phyloP scores from a whole-genome alignment of 176 grass and related monocot species.

The Poa pratensis region DNA sequence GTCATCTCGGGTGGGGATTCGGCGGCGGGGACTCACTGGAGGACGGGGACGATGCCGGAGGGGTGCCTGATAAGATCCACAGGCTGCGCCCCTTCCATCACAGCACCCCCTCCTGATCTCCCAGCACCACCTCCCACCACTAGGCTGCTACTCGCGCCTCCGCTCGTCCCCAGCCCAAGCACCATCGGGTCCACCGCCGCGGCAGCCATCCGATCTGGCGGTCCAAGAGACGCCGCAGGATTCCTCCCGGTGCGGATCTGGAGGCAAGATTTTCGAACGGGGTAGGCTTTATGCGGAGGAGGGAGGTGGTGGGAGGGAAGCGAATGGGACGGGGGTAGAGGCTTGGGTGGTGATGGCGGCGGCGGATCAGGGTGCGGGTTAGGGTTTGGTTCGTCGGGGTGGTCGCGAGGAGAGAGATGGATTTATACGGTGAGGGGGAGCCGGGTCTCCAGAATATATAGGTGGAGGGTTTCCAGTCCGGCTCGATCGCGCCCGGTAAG shows the following conservation, averaged over 20 bases:
- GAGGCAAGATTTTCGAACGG: conserved; percentile 30
- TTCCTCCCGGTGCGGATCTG: background rate
- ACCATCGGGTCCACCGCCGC: conserved; percentile 31
- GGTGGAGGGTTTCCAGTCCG: background rate
- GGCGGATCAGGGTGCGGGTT: conserved; percentile 28
- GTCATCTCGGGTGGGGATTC: background rate
- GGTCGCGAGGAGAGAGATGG: background rate
- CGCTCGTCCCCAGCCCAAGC: conserved; percentile 32
- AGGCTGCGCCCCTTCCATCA: conserved; percentile 15
- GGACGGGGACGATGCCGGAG: conserved; percentile 63
- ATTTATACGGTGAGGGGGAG: conserved; percentile 27
- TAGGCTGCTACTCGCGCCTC: background rate
- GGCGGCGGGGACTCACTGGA: conserved; percentile 66
- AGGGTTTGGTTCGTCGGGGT: conserved; percentile 14
- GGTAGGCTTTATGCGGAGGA: conserved; percentile 31
- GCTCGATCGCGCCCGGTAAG: no score
- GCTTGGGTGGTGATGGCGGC: background rate
- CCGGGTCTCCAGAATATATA: conserved; percentile 42
- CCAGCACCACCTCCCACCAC: background rate
- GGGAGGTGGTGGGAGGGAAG: background rate
- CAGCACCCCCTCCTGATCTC: background rate
- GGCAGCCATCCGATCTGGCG: conserved; percentile 33
- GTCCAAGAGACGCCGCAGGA: background rate
- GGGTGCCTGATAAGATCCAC: conserved; percentile 52
- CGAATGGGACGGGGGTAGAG: background rate